Percentiles rank a stretch among this genome's conserved stretches.
Evolutionary conservation across 192 early-diverging fungal genomes (phyloP).

Genomic region (Oehlia diaphana): DNA sequence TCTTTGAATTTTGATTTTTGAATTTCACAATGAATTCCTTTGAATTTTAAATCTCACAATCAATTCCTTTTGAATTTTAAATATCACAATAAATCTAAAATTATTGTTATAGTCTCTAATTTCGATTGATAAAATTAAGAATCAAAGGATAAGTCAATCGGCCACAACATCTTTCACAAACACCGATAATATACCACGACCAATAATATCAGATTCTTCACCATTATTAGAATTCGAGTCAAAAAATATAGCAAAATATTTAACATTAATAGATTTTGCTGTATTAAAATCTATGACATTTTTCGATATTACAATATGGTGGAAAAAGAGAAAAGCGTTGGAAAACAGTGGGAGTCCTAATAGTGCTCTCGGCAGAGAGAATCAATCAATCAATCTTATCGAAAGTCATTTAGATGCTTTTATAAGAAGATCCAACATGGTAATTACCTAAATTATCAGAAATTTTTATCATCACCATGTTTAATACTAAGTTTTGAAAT

Average conservation of each 20-base stretch:
- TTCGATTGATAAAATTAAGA: conserved; percentile 19
- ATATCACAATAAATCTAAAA: neutral
- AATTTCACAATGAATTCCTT: too few relatives aligned
- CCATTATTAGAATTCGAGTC: conserved; percentile 46
- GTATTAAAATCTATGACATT: conserved; percentile 42
- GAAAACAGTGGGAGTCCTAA: conserved; percentile 25
- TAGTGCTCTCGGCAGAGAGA: conserved; percentile 8
- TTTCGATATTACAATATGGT: conserved; percentile 42
- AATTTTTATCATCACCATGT: neutral
- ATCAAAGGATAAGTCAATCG: neutral
- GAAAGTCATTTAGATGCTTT: conserved; percentile 54
- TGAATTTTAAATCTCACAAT: neutral
- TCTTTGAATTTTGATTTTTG: too few relatives aligned
- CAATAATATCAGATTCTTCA: conserved; percentile 16
- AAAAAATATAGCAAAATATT: conserved; percentile 52
- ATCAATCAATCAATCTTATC: neutral
- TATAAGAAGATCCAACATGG: conserved; percentile 56
- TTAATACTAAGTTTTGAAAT: neutral
- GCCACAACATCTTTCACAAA: neutral
- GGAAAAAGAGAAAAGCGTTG: conserved; percentile 34
- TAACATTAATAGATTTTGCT: conserved; percentile 44
- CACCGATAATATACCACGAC: neutral
- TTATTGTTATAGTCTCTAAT: conserved; percentile 28
- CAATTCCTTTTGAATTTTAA: too few relatives aligned
- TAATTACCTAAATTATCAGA: conserved; percentile 20